Evolutionary conservation across 352 stramenopile genomes (phyloP).

Genomic region (Poterioochromonas sp.): DNA sequence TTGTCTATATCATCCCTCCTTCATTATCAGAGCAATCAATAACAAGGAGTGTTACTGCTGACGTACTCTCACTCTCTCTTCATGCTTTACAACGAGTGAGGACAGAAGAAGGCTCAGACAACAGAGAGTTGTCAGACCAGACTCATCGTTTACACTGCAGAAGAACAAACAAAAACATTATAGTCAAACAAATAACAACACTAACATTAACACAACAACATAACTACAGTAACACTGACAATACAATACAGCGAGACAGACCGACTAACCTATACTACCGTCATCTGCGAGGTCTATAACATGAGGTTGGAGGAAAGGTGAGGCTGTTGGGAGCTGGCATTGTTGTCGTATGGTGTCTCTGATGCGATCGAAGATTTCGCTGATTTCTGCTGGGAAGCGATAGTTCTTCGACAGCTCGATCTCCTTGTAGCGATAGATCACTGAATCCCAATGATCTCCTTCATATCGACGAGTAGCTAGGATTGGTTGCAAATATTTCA

Average conservation of each 20-base stretch:
- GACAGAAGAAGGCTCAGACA: too few species aligned
- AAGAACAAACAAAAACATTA: too few species aligned
- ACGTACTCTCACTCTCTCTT: too few species aligned
- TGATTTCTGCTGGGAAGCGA: background rate
- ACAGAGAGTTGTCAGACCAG: too few species aligned
- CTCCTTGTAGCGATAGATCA: slow-evolving; percentile 7
- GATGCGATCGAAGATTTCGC: background rate
- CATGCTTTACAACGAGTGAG: too few species aligned
- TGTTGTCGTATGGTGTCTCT: background rate
- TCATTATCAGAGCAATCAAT: background rate
- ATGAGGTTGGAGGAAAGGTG: background rate
- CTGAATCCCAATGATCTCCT: slow-evolving; percentile 24
- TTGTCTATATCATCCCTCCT: background rate
- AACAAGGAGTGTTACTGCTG: background rate
- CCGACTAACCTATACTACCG: background rate
- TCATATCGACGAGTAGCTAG: background rate
- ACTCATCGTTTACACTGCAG: too few species aligned
- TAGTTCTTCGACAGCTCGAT: background rate
- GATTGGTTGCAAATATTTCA: background rate
- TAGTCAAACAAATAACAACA: too few species aligned
- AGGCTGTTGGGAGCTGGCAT: background rate
- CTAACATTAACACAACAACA: too few species aligned
- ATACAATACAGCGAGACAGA: too few species aligned
- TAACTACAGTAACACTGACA: too few species aligned
- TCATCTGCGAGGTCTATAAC: background rate